Evolutionary conservation across 2,329 filamentous ascomycete genomes (phyloP), one percentile per base, ranked within the genome.

Genomic region (Cladobotryum protrusum): DNA sequence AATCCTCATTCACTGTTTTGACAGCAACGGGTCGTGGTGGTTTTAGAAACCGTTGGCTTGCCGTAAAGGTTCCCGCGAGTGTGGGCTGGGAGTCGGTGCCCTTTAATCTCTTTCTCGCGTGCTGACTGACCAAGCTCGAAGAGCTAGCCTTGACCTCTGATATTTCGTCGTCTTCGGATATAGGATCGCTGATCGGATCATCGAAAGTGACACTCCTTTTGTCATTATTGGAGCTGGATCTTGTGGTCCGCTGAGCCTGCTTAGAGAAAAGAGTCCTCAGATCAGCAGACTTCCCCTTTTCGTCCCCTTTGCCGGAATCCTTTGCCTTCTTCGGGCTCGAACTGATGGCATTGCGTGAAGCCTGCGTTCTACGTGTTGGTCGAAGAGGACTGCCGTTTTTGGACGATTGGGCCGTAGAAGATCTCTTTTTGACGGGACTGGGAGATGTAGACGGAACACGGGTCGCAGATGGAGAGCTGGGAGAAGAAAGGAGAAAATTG

Each of bases 141-240:
- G 67, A 70, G 52, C 73, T 75, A 2, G 74, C 69, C 53, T 70
- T 78, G 54, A 72, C 66, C 32, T 77, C 74, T 5, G 70, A 71
- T 33, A 82, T 72, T 29, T 79, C 75, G 57, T 82, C 79, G 47
- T 82, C 78, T 46, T 81, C 81, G 32, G 81, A 83, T 58, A 84
- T 82, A 2, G 74, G 73, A 56, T 80, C 76, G 66, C 73, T 76
- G 35, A 78, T 50, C 33, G 40, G 74, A 53, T 80, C 76, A 52
- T 79, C 74, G 32, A 72, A 57, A 9, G 63, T 58, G 17, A 61
- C 50, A 34, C 56, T 54, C 41, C 59, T 61, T 43, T 58, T 60
- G 14, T 65, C 64, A 42, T 59, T 62, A 8, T 56, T 55, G 3
- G 60, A 59, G n/a, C 65, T 60, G 2, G 64, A 57, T 47, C 63